Percentiles rank a stretch among this genome's conserved stretches.
These are phyloP conservation scores for Massarina eburnea DNA, from an alignment of 2,329 filamentous ascomycete genomes.

Conservation along the genomic window DNA sequence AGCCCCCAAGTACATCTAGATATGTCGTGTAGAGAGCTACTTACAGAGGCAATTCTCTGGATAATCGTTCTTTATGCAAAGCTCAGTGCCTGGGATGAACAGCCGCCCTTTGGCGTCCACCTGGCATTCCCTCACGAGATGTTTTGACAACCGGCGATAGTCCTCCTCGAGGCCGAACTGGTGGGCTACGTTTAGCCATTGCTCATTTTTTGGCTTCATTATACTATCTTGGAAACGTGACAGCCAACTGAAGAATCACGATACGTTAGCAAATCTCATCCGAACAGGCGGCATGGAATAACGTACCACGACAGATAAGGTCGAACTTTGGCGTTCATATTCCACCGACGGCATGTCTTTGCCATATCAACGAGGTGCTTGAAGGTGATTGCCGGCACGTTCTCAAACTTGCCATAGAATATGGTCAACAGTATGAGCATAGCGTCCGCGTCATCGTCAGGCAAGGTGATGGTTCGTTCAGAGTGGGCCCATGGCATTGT, in stretches of 20 bases:
- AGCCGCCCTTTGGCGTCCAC: conserved; percentile 4
- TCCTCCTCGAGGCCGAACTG: conserved; percentile 25
- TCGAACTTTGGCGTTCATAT: conserved; percentile 12
- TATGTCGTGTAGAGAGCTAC: neutral
- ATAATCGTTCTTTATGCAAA: conserved; percentile 5
- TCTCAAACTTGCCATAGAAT: conserved; percentile 27
- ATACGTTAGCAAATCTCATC: no score
- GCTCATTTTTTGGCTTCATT: conserved; percentile 15
- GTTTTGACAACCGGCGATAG: conserved; percentile 16
- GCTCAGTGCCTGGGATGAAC: conserved; percentile 1
- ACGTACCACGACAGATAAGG: conserved; percentile 17
- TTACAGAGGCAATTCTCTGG: conserved; percentile 9
- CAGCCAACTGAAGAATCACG: no score
- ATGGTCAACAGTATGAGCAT: conserved; percentile 38
- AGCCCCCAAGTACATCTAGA: neutral
- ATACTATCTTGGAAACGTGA: conserved; percentile 5
- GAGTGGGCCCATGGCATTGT: no score
- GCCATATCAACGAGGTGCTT: conserved; percentile 28
- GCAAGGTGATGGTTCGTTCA: no score
- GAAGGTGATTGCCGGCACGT: conserved; percentile 29
- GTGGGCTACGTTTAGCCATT: conserved; percentile 29
- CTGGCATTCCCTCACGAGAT: conserved; percentile 9
- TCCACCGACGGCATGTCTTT: conserved; percentile 30
- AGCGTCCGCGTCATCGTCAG: conserved; percentile 33
- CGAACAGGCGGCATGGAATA: no score